Conservation (phyloP, 106 monocot species). For the Acanthochlamys bracteata region DNA sequence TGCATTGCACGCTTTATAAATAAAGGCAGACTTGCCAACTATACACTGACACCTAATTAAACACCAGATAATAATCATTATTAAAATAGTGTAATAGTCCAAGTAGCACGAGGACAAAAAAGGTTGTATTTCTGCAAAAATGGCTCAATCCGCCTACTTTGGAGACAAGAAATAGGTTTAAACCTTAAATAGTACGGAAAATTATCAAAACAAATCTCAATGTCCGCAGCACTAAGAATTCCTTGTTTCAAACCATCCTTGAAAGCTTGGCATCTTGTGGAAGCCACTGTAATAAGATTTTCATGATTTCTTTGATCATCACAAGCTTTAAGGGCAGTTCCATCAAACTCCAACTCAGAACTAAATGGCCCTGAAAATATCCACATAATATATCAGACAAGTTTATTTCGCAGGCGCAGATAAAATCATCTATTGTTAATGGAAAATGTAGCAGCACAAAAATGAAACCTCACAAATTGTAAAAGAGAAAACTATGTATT, state of each 20-base stretch:
- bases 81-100: no score
- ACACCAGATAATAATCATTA: no score
- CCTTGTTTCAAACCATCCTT: constrained; percentile 61
- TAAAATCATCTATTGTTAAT: constrained; percentile 19
- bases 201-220: constrained; percentile 64
- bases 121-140: no score
- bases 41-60: no score
- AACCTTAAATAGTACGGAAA: constrained; percentile 96
- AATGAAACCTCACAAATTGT: constrained; percentile 5
- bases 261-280: constrained; percentile 52
- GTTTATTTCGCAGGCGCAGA: constrained; percentile 31
- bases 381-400: constrained; percentile 22
- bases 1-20: no score
- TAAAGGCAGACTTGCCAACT: no score
- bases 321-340: constrained; percentile 31
- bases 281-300: constrained; percentile 20
- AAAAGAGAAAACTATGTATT: constrained; percentile 14
- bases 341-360: constrained; percentile 50
- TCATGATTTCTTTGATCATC: constrained; percentile 44
- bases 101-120: no score
- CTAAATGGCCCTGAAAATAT: constrained; percentile 38
- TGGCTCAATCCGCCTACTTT: not conserved
- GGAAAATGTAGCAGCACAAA: constrained; percentile 14
- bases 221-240: constrained; percentile 56
- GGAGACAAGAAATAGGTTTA: not conserved